Base-by-base conservation (phyloP, 2,329 filamentous ascomycete species). In the Ophiobolus disseminans region DNA sequence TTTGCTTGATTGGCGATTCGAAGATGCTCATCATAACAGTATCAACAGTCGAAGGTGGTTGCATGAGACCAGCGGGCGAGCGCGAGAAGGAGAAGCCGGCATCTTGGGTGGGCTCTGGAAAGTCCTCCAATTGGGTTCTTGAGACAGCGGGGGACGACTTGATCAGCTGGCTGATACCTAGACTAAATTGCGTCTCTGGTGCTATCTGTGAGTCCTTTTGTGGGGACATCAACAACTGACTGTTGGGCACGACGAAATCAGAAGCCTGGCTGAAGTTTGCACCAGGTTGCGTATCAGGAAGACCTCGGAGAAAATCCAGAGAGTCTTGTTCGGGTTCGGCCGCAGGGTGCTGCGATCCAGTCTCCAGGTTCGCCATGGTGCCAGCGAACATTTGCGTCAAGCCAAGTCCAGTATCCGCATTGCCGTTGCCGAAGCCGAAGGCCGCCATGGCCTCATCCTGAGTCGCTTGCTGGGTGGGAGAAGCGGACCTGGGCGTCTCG, bases 341-440 rank as follows among this genome's bases (percentile, higher is more conserved):
- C 34, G 69, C 53, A 34, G 57, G 47, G 39, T 60, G 68, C 13
- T 73, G 69, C 78, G 63, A 57, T 6, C 63, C 72, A 2, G 70
- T 68, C 39, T 80, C 74, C 50, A 79, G 77, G 28, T 83, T 85
- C 38, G 89, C 91, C 85, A 97, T 88, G 1, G 91, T 96, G 10
- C 90, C 90, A 4, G 89, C 89, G 68, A 96, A 97, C 54, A 94
- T 93, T 63, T 96, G 92, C 0, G 91, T 95, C 35, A 96, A 80
- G 8, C 90, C 89, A 32, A 96, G 70, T 5, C 78, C 73, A 31
- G 71, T 66, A 36, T 67, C 50, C n/a, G 58, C 52, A n/a, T 64
- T 63, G 5, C 68, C 49, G 64, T 64, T 63, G 5, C 68, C 49
- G 64, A 78, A 69, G 58, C 75, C 64, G 51, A 76, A 76, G 5